Percentiles rank a stretch among this genome's conserved stretches.
Evolutionary conservation across 2,329 filamentous ascomycete genomes (phyloP).

Genomic region (Didymellaceae sp.): DNA sequence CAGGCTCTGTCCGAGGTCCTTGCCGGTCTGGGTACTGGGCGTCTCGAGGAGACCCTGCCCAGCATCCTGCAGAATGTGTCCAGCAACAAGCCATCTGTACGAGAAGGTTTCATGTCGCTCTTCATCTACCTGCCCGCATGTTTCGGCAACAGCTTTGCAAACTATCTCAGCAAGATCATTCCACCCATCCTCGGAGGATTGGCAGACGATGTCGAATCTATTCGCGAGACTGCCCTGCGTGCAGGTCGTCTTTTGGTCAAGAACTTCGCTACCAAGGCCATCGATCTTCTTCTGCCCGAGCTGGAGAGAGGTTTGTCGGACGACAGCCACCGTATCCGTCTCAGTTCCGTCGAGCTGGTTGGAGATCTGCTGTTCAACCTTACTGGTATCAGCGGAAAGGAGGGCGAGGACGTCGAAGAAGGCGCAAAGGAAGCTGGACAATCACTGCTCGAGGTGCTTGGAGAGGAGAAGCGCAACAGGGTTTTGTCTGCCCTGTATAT

Average conservation of each 20-base stretch:
- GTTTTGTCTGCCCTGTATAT: slow-evolving; percentile 97
- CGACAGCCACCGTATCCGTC: slow-evolving; percentile 94
- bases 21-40: slow-evolving; percentile 88
- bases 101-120: slow-evolving; percentile 98
- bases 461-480: slow-evolving; percentile 95
- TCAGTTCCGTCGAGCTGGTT: slow-evolving; percentile 97
- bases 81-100: slow-evolving; percentile 85
- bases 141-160: slow-evolving; percentile 97
- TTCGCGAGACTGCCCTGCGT: slow-evolving; percentile 93
- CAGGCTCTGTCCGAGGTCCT: slow-evolving; percentile 97
- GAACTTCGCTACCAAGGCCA: slow-evolving; percentile 94
- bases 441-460: slow-evolving; percentile 91
- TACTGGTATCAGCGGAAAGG: slow-evolving; percentile 85
- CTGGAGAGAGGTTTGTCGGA: slow-evolving; percentile 96
- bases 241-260: slow-evolving; percentile 95
- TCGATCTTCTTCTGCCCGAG: slow-evolving; percentile 92
- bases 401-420: slow-evolving; percentile 79
- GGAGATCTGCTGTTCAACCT: slow-evolving; percentile 97
- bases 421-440: slow-evolving; percentile 84
- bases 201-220: slow-evolving; percentile 94
- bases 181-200: slow-evolving; percentile 92
- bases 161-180: slow-evolving; percentile 93
- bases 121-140: slow-evolving; percentile 99
- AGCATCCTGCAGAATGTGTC: slow-evolving; percentile 96
- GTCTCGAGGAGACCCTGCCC: slow-evolving; percentile 92